Evolutionary conservation across 83 land plant species (phyloP).

Genomic region (Picea abies): DNA sequence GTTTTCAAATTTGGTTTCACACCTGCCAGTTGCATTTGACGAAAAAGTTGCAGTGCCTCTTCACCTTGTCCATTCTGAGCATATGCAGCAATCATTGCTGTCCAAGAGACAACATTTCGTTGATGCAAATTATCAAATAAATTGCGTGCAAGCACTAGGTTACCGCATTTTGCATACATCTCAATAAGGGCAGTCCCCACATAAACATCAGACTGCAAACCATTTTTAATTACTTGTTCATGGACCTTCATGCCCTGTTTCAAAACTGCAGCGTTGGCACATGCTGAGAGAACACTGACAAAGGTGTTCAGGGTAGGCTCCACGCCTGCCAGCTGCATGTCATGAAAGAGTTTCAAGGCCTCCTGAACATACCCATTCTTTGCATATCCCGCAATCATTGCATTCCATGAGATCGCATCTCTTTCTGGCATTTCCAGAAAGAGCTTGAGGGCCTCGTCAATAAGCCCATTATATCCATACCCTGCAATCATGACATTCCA

Average conservation of each 20-base stretch:
- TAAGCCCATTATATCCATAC: constrained; percentile 31
- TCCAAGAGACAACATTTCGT: constrained; percentile 40
- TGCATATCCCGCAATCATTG: constrained; percentile 28
- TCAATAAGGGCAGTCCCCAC: constrained; percentile 35
- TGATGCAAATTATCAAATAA: constrained; percentile 27
- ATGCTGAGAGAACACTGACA: constrained; percentile 28
- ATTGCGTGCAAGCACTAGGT: constrained; percentile 19
- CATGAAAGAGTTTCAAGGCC: constrained; percentile 23
- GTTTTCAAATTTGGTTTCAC: constrained; percentile 33
- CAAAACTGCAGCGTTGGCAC: constrained; percentile 30
- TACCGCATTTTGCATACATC: constrained; percentile 46
- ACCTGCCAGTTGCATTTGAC: constrained; percentile 22
- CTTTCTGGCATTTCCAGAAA: constrained; percentile 24
- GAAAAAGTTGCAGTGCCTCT: constrained; percentile 29
- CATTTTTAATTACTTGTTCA: no score
- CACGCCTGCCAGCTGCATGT: constrained; percentile 19
- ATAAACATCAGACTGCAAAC: constrained; percentile 10
- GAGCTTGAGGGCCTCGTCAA: constrained; percentile 25
- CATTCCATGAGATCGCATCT: constrained; percentile 43
- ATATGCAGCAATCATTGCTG: constrained; percentile 37
- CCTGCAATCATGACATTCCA: constrained; percentile 19
- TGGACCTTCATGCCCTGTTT: constrained; percentile 35
- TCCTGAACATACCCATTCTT: constrained; percentile 21
- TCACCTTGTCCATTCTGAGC: constrained; percentile 41
- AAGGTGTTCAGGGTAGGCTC: constrained; percentile 29